Conservation (phyloP, 371 early-diverging fungal genomes). For the Phascolomyces articulosus region DNA sequence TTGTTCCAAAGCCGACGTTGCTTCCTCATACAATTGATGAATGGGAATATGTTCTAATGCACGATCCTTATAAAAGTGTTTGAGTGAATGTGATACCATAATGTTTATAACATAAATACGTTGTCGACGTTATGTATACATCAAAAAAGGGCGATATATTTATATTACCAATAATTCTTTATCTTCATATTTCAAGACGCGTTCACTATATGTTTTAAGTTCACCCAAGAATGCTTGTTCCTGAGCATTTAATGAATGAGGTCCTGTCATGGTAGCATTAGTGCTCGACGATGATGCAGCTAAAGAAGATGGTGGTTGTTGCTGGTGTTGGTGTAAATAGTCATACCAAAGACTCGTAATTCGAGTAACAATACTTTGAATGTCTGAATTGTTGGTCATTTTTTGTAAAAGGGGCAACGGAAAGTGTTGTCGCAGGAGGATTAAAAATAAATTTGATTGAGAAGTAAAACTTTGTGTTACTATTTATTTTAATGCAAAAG, state of each 20-base stretch:
- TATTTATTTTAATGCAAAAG: no score
- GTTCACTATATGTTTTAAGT: slow-evolving; percentile 13
- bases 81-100: no score
- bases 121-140: no score
- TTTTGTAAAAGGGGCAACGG: background rate
- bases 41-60: slow-evolving; percentile 53
- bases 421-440: no score
- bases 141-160: no score
- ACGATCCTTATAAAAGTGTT: slow-evolving; percentile 44
- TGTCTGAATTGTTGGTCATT: background rate
- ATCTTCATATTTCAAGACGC: slow-evolving; percentile 44
- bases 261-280: background rate
- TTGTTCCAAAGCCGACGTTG: slow-evolving; percentile 10
- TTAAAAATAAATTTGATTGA: no score
- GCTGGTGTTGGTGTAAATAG: background rate
- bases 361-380: background rate
- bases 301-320: background rate
- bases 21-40: slow-evolving; percentile 51
- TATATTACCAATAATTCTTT: slow-evolving; percentile 39
- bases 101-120: no score
- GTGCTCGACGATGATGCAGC: background rate
- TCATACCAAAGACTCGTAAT: background rate
- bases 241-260: no score
- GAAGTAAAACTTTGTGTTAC: no score
- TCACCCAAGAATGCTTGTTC: slow-evolving; percentile 13